phyloP scores from a whole-genome alignment of 2,329 filamentous ascomycete genomes.

The Xylariaceae sp. region DNA sequence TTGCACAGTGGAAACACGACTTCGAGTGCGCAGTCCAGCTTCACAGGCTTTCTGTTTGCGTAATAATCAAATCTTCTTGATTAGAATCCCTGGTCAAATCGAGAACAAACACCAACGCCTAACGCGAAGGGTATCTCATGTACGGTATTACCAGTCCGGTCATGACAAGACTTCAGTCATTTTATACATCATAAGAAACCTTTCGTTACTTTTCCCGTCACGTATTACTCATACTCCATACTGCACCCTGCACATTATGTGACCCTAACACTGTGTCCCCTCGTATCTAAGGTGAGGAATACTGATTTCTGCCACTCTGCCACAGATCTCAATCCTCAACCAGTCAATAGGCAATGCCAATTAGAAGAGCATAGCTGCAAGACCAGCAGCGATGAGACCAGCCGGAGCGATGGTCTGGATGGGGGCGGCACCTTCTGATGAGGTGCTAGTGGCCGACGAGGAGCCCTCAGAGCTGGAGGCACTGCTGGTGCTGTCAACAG shows the following conservation, averaged over 20 bases:
- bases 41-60: too few species aligned
- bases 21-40: too few species aligned
- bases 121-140: conserved; percentile 29
- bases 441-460: conserved; percentile 4
- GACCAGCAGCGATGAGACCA: conserved; percentile 29
- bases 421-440: conserved; percentile 7
- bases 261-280: conserved; percentile 16
- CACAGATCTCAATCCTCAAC: conserved; percentile 6
- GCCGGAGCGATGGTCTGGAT: conserved; percentile 29
- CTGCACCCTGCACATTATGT: conserved; percentile 26
- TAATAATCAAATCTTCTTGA: conserved; percentile 25
- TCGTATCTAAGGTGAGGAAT: conserved; percentile 22
- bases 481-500: conserved; percentile 12
- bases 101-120: conserved; percentile 27
- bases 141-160: conserved; percentile 27
- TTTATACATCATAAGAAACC: conserved; percentile 32
- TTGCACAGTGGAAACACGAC: too few species aligned
- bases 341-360: background rate
- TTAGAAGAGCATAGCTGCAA: conserved; percentile 31
- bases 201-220: conserved; percentile 20
- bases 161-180: conserved; percentile 24
- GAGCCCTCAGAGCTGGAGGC: background rate
- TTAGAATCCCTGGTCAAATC: conserved; percentile 27
- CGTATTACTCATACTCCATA: conserved; percentile 19
- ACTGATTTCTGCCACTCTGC: conserved; percentile 18